Conservation (phyloP, 2,329 filamentous ascomycete species). For the Colletotrichum sp. region DNA sequence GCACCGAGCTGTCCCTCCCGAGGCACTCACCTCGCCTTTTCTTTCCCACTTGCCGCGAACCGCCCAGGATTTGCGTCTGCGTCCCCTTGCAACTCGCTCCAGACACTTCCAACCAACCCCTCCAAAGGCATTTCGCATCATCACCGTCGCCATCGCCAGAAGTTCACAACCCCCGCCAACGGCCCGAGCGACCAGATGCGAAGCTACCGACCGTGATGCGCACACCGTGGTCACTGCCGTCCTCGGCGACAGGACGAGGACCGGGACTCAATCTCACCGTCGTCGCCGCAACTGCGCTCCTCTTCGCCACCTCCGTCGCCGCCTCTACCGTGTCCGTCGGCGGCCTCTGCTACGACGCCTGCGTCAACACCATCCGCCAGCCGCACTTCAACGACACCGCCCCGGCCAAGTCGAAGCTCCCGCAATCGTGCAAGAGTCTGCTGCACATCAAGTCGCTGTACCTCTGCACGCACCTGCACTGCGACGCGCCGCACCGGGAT, state of each 20-base stretch:
- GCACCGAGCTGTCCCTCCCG: not conserved
- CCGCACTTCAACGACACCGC: slow-evolving; percentile 36
- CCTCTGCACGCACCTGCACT: slow-evolving; percentile 41
- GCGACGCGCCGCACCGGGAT: slow-evolving; percentile 28
- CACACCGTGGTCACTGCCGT: not conserved
- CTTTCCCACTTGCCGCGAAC: not conserved
- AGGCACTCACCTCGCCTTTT: not conserved
- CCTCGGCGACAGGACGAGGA: not conserved
- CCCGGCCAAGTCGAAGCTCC: slow-evolving; percentile 20
- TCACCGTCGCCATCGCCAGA: not conserved
- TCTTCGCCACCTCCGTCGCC: slow-evolving; percentile 2
- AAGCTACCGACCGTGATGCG: slow-evolving; percentile 14
- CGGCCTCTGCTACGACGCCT: slow-evolving; percentile 35
- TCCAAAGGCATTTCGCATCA: not conserved
- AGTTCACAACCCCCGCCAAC: not conserved
- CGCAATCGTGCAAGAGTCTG: slow-evolving; percentile 32
- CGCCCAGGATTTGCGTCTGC: not conserved
- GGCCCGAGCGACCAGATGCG: not conserved
- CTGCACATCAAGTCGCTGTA: slow-evolving; percentile 36
- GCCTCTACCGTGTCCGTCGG: not conserved
- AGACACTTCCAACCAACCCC: not conserved
- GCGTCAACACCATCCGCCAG: slow-evolving; percentile 29
- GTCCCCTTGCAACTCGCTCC: not conserved
- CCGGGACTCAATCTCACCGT: not conserved
- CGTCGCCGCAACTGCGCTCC: not conserved